A percentile compares a stretch with the other conserved stretches of the same genome.
phyloP scores from a whole-genome alignment of 2,329 filamentous ascomycete genomes.

The Penicillium sp. region DNA sequence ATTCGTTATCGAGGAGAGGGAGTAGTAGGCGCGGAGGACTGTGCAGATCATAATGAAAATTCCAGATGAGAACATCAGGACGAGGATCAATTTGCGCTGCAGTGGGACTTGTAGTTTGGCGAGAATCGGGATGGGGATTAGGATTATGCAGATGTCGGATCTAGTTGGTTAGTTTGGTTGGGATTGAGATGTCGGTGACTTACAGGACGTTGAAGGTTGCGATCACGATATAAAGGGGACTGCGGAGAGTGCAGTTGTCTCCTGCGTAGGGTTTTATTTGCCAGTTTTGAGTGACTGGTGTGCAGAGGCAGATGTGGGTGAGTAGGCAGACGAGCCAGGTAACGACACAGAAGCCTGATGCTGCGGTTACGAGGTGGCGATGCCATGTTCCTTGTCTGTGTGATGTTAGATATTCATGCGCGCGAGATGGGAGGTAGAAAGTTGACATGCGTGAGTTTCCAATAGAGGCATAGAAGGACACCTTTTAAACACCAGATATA shows the following conservation, averaged over 20 bases:
- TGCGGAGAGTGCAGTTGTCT: conserved; percentile 24
- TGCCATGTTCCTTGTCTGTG: conserved; percentile 26
- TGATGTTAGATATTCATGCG: neutral
- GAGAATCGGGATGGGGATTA: conserved; percentile 24
- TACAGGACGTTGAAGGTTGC: conserved; percentile 19
- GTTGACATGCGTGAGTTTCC: conserved; percentile 27
- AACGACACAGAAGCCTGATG: conserved; percentile 19
- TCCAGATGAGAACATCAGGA: conserved; percentile 27
- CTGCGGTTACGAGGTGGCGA: conserved; percentile 23
- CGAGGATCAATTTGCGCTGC: conserved; percentile 23
- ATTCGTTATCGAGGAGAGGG: conserved; percentile 18
- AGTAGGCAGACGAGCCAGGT: conserved; percentile 31
- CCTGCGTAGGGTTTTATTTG: conserved; percentile 33
- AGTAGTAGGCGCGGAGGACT: conserved; percentile 28
- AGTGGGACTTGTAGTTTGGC: conserved; percentile 18
- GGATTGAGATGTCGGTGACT: neutral
- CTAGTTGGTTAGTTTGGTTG: neutral
- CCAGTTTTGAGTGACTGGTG: conserved; percentile 29
- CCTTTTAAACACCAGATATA: conserved; percentile 35
- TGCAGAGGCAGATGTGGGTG: conserved; percentile 31
- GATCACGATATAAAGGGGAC: conserved; percentile 22
- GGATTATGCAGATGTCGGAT: conserved; percentile 21
- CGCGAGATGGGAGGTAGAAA: too few species aligned
- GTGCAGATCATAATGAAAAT: conserved; percentile 30
- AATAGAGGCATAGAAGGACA: conserved; percentile 33